phyloP scores from a whole-genome alignment of 2,329 filamentous ascomycete genomes.

The Cladosporium velox region DNA sequence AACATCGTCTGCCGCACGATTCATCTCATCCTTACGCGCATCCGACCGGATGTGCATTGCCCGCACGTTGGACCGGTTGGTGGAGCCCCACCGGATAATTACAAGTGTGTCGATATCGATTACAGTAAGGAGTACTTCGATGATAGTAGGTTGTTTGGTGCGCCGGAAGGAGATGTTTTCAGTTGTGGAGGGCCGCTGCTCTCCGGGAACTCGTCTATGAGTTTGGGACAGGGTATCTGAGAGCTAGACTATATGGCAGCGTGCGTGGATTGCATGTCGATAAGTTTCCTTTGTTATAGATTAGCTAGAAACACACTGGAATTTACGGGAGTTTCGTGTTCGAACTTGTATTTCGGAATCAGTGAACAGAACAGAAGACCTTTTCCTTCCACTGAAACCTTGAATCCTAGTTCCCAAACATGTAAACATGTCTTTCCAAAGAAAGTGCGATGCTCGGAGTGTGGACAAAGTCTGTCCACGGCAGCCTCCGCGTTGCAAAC shows the following conservation, averaged over 20 bases:
- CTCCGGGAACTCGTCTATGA: not conserved
- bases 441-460: not conserved
- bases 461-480: not conserved
- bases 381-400: not conserved
- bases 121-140: conserved; percentile 35
- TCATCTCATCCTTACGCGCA: conserved; percentile 42
- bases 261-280: not conserved
- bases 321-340: not conserved
- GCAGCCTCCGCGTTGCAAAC: not conserved
- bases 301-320: not conserved
- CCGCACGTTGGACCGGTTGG: conserved; percentile 37
- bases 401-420: not conserved
- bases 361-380: not conserved
- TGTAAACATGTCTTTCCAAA: not conserved
- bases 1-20: conserved; percentile 48
- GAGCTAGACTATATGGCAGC: not conserved
- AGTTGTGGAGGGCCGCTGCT: not conserved
- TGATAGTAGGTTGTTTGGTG: conserved; percentile 28
- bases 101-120: conserved; percentile 35
- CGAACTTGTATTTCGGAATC: not conserved
- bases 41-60: conserved; percentile 35
- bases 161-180: not conserved
- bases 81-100: conserved; percentile 21
- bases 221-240: not conserved
- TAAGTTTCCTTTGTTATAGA: not conserved